These are phyloP conservation scores for Cynanchum wilfordii DNA, from an alignment of 257 asterid genomes.

Conservation along the genomic window DNA sequence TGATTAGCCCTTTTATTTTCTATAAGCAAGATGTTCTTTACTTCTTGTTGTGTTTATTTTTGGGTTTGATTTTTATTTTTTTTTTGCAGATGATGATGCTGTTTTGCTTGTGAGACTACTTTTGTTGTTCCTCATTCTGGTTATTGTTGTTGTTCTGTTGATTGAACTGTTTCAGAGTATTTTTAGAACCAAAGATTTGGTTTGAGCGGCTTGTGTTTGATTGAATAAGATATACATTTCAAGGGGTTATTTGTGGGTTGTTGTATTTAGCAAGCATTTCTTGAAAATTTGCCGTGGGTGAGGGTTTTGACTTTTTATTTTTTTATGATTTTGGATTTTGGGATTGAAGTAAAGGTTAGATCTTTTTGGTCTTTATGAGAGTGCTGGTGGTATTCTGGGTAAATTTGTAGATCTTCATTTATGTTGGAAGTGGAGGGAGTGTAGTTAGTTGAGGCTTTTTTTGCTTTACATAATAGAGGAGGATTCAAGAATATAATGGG, in stretches of 20 bases:
- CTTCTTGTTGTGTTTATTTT: background rate
- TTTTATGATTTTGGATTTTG: background rate
- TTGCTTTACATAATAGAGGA: background rate
- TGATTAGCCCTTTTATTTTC: background rate
- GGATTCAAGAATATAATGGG: conserved; percentile 49
- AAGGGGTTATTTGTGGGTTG: background rate
- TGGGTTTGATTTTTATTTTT: background rate
- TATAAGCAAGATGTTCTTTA: background rate
- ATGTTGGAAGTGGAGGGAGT: conserved; percentile 22
- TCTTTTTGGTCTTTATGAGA: conserved; percentile 22
- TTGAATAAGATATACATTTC: conserved; percentile 17
- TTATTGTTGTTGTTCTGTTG: background rate
- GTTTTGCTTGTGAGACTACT: background rate
- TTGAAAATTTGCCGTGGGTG: background rate
- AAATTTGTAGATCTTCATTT: conserved; percentile 13
- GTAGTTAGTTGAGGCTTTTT: conserved; percentile 18
- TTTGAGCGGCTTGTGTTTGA: background rate
- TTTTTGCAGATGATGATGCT: background rate
- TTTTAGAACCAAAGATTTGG: background rate
- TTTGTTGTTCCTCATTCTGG: background rate
- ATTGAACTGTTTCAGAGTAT: background rate
- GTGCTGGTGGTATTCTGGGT: conserved; percentile 8
- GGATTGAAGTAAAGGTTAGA: conserved; percentile 24
- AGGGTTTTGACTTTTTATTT: background rate
- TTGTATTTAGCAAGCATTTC: background rate